Evolutionary conservation across 805 yeast genomes (phyloP), one percentile per base, ranked within the genome.

Genomic region (Teunomyces cretensis): DNA sequence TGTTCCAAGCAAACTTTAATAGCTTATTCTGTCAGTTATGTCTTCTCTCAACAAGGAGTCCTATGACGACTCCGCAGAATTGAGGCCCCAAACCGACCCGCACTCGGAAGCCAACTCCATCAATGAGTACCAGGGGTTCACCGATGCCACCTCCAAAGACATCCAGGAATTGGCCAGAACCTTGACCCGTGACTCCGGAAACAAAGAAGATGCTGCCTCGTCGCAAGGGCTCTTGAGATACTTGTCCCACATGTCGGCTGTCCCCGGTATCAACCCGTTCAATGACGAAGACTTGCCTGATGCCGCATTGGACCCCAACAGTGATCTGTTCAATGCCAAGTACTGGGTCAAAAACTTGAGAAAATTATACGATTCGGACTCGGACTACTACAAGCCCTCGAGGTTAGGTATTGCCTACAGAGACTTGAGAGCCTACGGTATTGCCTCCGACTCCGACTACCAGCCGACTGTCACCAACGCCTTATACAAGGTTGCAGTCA

Each of bases 271-370:
- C 1, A 53, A 55, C 35, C 76, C 82, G 1, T 70, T 57, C 42
- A 50, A 42, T 9, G 52, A 48, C n/a, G 52, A 56, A 2, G 44
- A 45, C 4, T 32, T 53, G 42, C 28, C 42, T 8, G 64, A 69
- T 43, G 72, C 77, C n/a, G 55, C 68, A 42, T 67, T 84, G 53
- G 80, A 84, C 56, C 90, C 90, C 1, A 67, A 70, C 16, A 69
- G 78, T 42, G 83, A 78, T n/a, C 57, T 74, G 6, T 84, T 84
- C 58, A 75, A 76, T 52, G 73, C 86, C 42, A 78, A 75, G 55
- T 78, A 75, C 44, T 84, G 90, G 90, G 81, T 84, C 44, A 80
- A 80, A 56, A 84, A 84, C 54, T 61, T 82, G 66, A 70, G 82
- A 47, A 79, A 78, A 48, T 56, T 84, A 47, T 61, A 66, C 51